Conservation (phyloP, 495 filamentous ascomycete species). For the Clohesyomyces aquaticus region DNA sequence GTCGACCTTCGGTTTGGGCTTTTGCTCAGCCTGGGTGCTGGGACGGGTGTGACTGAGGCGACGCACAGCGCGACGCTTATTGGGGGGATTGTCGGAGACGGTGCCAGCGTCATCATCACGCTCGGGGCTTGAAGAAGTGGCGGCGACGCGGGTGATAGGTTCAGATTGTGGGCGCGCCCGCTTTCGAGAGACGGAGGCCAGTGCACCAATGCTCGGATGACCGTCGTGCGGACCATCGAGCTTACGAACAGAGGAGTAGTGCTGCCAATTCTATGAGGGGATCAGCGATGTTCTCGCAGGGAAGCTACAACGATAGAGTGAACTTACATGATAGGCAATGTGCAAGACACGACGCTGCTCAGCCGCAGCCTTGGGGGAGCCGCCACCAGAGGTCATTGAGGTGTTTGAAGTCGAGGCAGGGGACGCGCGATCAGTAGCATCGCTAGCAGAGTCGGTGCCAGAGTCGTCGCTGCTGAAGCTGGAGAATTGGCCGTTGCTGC, state of each 20-base stretch:
- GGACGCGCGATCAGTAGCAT: background rate
- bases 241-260: constrained; percentile 75
- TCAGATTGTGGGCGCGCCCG: constrained; percentile 6
- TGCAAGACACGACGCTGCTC: constrained; percentile 49
- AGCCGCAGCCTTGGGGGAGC: constrained; percentile 41
- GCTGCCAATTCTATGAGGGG: constrained; percentile 61
- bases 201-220: constrained; percentile 47
- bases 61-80: background rate
- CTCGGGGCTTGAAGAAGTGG: constrained; percentile 6
- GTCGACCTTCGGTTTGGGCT: no score
- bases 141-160: background rate
- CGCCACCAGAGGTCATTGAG: background rate
- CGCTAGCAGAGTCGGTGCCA: background rate
- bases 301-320: background rate
- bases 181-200: constrained; percentile 34
- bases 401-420: background rate
- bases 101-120: constrained; percentile 24
- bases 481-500: background rate
- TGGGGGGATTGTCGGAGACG: background rate
- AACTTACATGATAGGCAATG: constrained; percentile 74
- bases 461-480: background rate
- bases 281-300: background rate
- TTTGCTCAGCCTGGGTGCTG: background rate
- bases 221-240: constrained; percentile 64
- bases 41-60: background rate